Evolutionary conservation across 192 early-diverging fungal species (phyloP), one percentile per base, ranked within the genome.

Genomic region (Phlyctochytrium bullatum): DNA sequence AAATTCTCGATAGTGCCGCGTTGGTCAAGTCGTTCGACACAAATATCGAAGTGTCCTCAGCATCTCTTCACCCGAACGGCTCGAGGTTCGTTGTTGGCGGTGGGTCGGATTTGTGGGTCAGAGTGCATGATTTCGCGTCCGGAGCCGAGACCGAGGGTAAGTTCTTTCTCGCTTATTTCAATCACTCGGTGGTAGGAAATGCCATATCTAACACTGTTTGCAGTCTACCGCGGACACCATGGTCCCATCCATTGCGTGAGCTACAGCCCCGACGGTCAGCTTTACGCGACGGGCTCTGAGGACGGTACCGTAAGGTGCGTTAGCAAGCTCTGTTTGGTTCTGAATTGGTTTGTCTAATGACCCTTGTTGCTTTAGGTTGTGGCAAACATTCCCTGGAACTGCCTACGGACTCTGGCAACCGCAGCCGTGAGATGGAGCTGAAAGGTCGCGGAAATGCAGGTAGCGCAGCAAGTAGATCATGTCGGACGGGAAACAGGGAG

Each of bases 221-320:
- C 60, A 61, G 82, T 91, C 16, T 91, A 93, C 70, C 94, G 94
- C 75, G 93, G 93, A 32, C 93, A 96, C 71, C 92, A 94, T 65
- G 93, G 93, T 2, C 89, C 92, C 0, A 89, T 96, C 34, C 92
- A 94, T 59, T 90, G 90, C 67, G 90, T 90, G 28, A 91, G 89
- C 63, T 93, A 93, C 70, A 96, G 92, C 29, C 93, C 93, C 25
- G 93, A 96, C 72, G 93, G 93, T 33, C 88, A 92, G 56, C 69
- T 96, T 23, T 96, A 96, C 72, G 91, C 93, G 3, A 93, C 92
- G 1, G 93, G 92, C 35, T 61, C 61, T 47, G 93, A 96, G 74
- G 93, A 96, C 66, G 93, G 93, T 0, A 96, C 93, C 2, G 91
- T 96, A 52, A 78, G 93, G 56, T 77, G 31, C 12, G 36, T 40